phyloP scores from a whole-genome alignment of 768 basidiomycete species.

The Serendipita sp. region DNA sequence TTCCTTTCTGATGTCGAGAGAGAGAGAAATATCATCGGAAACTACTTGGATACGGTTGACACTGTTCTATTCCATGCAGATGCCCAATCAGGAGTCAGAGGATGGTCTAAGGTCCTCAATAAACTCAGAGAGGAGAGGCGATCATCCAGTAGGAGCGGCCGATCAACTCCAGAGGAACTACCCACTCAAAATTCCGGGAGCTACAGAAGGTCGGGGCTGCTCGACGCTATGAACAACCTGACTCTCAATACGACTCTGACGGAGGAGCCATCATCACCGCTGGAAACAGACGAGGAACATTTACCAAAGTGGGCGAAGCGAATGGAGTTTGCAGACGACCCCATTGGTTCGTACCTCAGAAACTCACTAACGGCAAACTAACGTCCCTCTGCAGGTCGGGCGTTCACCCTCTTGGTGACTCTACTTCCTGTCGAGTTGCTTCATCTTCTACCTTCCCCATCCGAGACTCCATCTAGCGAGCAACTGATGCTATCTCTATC shows the following conservation, averaged over 20 bases:
- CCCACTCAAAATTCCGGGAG: background rate
- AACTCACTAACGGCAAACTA: background rate
- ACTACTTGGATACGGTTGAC: slow-evolving; percentile 66
- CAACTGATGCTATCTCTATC: slow-evolving; percentile 40
- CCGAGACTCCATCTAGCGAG: slow-evolving; percentile 16
- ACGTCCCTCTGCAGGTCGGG: slow-evolving; percentile 32
- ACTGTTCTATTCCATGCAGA: slow-evolving; percentile 47
- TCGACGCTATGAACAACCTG: slow-evolving; percentile 36
- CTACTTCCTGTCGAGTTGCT: slow-evolving; percentile 47
- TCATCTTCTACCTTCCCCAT: slow-evolving; percentile 21
- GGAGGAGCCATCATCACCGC: slow-evolving; percentile 31
- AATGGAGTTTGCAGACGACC: slow-evolving; percentile 34
- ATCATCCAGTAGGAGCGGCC: slow-evolving; percentile 10
- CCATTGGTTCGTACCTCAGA: slow-evolving; percentile 32
- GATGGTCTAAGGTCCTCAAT: slow-evolving; percentile 29
- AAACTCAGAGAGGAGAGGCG: slow-evolving; percentile 28
- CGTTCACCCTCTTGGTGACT: slow-evolving; percentile 39
- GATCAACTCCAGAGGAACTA: background rate
- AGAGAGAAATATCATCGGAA: slow-evolving; percentile 39
- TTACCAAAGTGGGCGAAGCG: slow-evolving; percentile 67
- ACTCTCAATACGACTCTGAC: slow-evolving; percentile 39
- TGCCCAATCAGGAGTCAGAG: slow-evolving; percentile 28
- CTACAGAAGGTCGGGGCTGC: slow-evolving; percentile 32
- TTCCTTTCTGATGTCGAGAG: slow-evolving; percentile 33
- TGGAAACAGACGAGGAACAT: slow-evolving; percentile 51